Percentiles rank a stretch among this genome's conserved stretches.
These are phyloP conservation scores for Kurtzmaniella quercitrusa DNA, from an alignment of 1,139 yeast genomes.

Conservation along the genomic window DNA sequence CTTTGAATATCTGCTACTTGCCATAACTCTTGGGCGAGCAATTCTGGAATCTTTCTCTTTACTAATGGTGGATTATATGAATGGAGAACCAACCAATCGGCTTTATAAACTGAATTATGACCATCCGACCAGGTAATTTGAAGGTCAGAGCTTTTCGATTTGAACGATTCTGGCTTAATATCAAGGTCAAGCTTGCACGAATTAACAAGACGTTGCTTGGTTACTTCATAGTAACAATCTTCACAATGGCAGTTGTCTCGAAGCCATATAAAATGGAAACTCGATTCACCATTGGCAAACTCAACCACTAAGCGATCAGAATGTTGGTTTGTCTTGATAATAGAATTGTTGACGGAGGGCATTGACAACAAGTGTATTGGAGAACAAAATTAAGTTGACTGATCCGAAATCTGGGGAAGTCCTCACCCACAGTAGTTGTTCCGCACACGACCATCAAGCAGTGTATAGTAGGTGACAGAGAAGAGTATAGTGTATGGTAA, in stretches of 20 bases:
- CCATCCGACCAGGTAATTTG: constrained; percentile 43
- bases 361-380: background rate
- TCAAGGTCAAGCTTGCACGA: constrained; percentile 52
- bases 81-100: constrained; percentile 55
- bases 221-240: constrained; percentile 54
- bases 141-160: constrained; percentile 15
- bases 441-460: background rate
- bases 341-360: constrained; percentile 1
- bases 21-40: constrained; percentile 42
- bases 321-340: background rate
- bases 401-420: constrained; percentile 2
- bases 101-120: constrained; percentile 47
- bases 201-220: constrained; percentile 63
- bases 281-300: constrained; percentile 10
- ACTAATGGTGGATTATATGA: constrained; percentile 54
- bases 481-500: constrained; percentile 6
- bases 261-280: constrained; percentile 58
- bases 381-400: too few species aligned
- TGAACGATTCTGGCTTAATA: constrained; percentile 32
- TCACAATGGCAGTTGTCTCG: constrained; percentile 68
- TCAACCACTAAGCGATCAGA: background rate
- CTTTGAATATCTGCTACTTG: constrained; percentile 40
- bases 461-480: constrained; percentile 3
- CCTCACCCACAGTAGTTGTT: background rate
- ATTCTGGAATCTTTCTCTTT: constrained; percentile 26